Base-by-base conservation (phyloP, 805 yeast species). In the Cyberlindnera euphorbiae region DNA sequence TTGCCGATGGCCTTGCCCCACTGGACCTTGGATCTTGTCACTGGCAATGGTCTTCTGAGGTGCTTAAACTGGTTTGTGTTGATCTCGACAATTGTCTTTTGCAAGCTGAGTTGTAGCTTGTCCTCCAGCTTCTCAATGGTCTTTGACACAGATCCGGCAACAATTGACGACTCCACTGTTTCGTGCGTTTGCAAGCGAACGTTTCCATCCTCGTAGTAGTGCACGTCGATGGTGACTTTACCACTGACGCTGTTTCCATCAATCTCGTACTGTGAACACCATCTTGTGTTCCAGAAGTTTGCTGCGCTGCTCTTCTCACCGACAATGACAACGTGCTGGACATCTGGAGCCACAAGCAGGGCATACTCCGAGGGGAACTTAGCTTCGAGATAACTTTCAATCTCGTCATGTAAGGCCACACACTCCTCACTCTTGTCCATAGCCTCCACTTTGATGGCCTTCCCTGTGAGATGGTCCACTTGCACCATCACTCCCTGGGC, bases 1-100 rank as follows among this genome's bases (percentile, higher is more conserved):
- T 80, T 84, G 13, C 94, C 95, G 49, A 87, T 85, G 9, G 96
- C 86, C 54, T 77, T 84, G 21, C 95, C 96, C 98, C 98, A 90
- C 58, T 86, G 85, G 52, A 90, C 82, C 58, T 83, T 88, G 13
- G 95, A 75, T 56, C 96, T 74, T 15, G 95, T 90, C 15, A 90
- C 80, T 7, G 98, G 98, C 45, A 90, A 68, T 58, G 86, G 86
- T 60, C 98, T 80, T 63, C 98, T 76, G 49, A 90, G 71, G 42
- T 73, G 72, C 63, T 90, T 93, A 66, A 93, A 90, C 44, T 78
- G 74, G 35, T 70, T 70, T 46, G 87, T 95, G 59, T 90, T 90
- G 55, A 90, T 69, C 19, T 75, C 74, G 21, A 72, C 65, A 52
- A 90, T 83, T 41, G 81, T 69, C 39, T 64, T 68, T 49, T 83